Conservation (phyloP, 352 stramenopile genomes). For the Phytophthora colocasiae region DNA sequence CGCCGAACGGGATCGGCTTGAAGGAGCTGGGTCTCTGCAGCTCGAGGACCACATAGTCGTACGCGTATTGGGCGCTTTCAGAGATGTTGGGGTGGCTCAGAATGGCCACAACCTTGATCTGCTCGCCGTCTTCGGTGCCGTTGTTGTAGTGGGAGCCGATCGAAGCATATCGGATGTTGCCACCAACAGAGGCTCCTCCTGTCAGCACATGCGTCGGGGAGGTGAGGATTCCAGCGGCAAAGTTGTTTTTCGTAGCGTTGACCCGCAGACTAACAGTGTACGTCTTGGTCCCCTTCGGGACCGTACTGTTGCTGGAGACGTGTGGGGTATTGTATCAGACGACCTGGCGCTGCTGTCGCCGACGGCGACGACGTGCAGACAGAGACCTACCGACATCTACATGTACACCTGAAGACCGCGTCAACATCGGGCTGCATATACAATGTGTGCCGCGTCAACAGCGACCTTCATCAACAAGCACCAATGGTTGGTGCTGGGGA, state of each 20-base stretch:
- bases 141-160: slow-evolving; percentile 29
- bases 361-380: too few relatives aligned
- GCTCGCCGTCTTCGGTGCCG: slow-evolving; percentile 21
- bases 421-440: too few relatives aligned
- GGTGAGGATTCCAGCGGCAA: slow-evolving; percentile 19
- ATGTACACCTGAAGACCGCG: too few relatives aligned
- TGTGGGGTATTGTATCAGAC: too few relatives aligned
- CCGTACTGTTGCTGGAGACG: slow-evolving; percentile 18
- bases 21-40: slow-evolving; percentile 39
- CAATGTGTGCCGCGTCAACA: too few relatives aligned
- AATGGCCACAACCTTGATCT: slow-evolving; percentile 23
- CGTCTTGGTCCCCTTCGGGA: slow-evolving; percentile 44
- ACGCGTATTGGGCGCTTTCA: slow-evolving; percentile 15
- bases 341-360: too few relatives aligned
- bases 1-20: slow-evolving; percentile 33
- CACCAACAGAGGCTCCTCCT: not conserved
- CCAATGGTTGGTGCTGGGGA: too few relatives aligned
- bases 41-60: slow-evolving; percentile 58
- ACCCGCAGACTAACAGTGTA: slow-evolving; percentile 33
- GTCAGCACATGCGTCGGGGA: slow-evolving; percentile 17
- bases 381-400: too few relatives aligned
- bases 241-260: slow-evolving; percentile 17
- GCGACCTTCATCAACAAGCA: too few relatives aligned
- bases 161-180: slow-evolving; percentile 17
- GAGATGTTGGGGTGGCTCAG: slow-evolving; percentile 14